Evolutionary conservation across 306 rosid species (phyloP).

Genomic region (Castanea sativa): DNA sequence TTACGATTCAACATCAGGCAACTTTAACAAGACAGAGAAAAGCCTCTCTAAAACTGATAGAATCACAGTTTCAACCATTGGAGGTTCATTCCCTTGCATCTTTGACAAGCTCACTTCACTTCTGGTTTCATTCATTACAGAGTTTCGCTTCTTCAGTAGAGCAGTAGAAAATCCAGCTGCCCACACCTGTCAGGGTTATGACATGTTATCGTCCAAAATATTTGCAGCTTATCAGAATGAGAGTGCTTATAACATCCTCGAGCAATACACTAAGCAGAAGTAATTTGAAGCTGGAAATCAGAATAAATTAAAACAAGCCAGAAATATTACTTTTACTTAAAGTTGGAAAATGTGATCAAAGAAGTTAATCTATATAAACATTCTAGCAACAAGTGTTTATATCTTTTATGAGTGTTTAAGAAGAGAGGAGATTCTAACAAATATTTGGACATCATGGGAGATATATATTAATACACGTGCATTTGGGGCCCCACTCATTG

Average conservation of each 20-base stretch:
- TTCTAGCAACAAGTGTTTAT: not conserved
- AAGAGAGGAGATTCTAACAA: not conserved
- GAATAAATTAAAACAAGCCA: not conserved
- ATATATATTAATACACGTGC: not conserved
- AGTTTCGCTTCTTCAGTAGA: constrained; percentile 63
- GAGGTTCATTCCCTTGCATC: constrained; percentile 44
- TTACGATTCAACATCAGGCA: constrained; percentile 66
- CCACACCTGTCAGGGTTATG: constrained; percentile 62
- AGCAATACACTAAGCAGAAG: not conserved
- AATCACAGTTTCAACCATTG: constrained; percentile 42
- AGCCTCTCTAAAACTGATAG: constrained; percentile 56
- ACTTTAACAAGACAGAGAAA: constrained; percentile 52
- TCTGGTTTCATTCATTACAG: constrained; percentile 29
- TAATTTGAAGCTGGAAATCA: not conserved
- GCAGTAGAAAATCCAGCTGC: constrained; percentile 91
- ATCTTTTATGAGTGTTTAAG: not conserved
- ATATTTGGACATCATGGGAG: not conserved
- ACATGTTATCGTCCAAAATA: not conserved
- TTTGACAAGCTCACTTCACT: constrained; percentile 31
- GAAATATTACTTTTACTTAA: not conserved
- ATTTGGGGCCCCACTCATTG: not conserved
- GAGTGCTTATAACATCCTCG: not conserved
- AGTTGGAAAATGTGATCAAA: not conserved
- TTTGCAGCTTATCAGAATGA: not conserved
- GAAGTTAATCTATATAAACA: not conserved